These are phyloP conservation scores for Pleurotus platypus DNA, from an alignment of 768 basidiomycete genomes.

Conservation along the genomic window DNA sequence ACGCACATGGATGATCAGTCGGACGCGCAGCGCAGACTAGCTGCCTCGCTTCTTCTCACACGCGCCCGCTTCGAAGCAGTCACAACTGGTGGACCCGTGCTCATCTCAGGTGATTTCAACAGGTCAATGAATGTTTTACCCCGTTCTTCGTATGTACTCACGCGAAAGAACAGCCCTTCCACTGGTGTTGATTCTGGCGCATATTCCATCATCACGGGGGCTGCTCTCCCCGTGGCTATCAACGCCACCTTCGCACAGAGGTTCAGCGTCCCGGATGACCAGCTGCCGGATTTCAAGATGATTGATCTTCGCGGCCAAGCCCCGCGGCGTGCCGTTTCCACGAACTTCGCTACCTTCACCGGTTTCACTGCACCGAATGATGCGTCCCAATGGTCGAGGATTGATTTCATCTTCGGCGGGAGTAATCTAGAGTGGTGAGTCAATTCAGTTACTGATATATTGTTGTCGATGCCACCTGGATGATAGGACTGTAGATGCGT, in stretches of 20 bases:
- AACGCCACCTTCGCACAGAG: slow-evolving; percentile 38
- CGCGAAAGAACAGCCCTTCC: slow-evolving; percentile 27
- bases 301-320: slow-evolving; percentile 39
- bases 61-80: slow-evolving; percentile 48
- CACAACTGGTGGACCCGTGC: slow-evolving; percentile 33
- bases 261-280: slow-evolving; percentile 29
- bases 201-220: slow-evolving; percentile 47
- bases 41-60: slow-evolving; percentile 46
- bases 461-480: neutral
- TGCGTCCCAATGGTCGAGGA: slow-evolving; percentile 32
- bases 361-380: slow-evolving; percentile 42
- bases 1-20: slow-evolving; percentile 54
- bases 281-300: slow-evolving; percentile 35
- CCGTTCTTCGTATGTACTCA: neutral
- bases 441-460: neutral
- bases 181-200: slow-evolving; percentile 43
- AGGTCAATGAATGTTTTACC: slow-evolving; percentile 17
- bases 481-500: slow-evolving; percentile 30
- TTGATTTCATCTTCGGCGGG: slow-evolving; percentile 54
- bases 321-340: slow-evolving; percentile 36
- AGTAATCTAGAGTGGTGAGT: slow-evolving; percentile 42
- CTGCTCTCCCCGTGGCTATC: slow-evolving; percentile 32
- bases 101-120: slow-evolving; percentile 56
- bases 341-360: slow-evolving; percentile 49
- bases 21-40: slow-evolving; percentile 46